Conservation (phyloP, 805 yeast species). For the Monosporozyma siamensis region DNA sequence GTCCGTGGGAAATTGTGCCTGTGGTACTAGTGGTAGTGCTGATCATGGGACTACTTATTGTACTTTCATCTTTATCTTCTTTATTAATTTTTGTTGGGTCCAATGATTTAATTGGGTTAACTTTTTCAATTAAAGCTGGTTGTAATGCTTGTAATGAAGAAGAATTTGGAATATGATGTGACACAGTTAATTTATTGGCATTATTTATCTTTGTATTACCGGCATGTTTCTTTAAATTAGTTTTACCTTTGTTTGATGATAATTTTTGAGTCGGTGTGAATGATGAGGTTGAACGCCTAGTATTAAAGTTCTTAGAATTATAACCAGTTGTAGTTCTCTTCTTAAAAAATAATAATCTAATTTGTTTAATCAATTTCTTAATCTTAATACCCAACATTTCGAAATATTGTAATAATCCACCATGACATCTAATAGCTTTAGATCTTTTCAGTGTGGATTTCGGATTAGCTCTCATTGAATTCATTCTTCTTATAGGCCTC, state of each 20-base stretch:
- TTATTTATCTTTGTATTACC: background rate
- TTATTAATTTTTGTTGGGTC: background rate
- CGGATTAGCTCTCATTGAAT: background rate
- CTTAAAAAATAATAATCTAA: constrained; percentile 24
- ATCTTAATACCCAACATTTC: constrained; percentile 20
- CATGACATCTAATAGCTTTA: constrained; percentile 32
- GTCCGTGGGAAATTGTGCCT: background rate
- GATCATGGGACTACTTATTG: background rate
- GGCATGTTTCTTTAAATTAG: background rate
- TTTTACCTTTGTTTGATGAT: background rate
- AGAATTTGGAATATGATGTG: background rate
- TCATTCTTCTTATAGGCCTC: background rate
- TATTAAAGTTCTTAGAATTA: background rate
- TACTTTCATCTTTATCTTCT: background rate
- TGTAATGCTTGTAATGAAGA: background rate
- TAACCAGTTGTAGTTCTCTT: constrained; percentile 2
- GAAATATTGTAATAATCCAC: constrained; percentile 32
- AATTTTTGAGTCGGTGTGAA: background rate
- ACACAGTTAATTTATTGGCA: background rate
- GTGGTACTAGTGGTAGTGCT: background rate
- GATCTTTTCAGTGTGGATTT: constrained; percentile 16
- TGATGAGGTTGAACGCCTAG: background rate
- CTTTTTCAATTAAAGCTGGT: background rate
- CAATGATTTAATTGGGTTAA: background rate
- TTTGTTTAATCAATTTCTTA: constrained; percentile 17